These are phyloP conservation scores for Silybum marianum DNA, from an alignment of 129 eudicot species.

Conservation along the genomic window DNA sequence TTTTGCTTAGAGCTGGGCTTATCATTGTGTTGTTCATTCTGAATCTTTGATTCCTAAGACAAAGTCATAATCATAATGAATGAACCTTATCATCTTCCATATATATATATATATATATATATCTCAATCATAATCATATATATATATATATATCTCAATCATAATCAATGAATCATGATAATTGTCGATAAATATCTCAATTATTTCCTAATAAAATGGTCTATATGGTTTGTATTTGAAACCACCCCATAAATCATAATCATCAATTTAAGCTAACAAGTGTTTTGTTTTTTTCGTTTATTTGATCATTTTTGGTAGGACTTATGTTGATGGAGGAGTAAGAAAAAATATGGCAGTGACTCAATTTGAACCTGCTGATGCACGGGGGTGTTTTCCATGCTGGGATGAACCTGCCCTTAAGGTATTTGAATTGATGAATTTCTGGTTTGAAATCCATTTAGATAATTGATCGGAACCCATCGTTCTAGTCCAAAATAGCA, in stretches of 20 bases:
- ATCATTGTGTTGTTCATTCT: neutral
- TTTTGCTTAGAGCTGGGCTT: neutral
- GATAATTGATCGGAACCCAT: neutral
- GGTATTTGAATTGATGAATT: slow-evolving; percentile 23
- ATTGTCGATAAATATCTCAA: no score
- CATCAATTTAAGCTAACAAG: neutral
- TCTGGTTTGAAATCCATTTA: slow-evolving; percentile 10
- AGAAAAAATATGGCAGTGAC: slow-evolving; percentile 63
- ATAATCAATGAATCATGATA: no score
- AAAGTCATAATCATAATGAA: no score
- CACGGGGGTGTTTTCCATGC: slow-evolving; percentile 58
- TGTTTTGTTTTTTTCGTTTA: neutral
- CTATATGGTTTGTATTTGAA: no score
- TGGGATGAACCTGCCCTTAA: slow-evolving; percentile 69
- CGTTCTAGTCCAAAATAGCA: neutral
- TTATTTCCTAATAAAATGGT: no score
- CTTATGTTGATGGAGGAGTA: slow-evolving; percentile 49
- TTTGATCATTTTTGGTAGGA: slow-evolving; percentile 25
- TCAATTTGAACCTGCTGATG: slow-evolving; percentile 60
- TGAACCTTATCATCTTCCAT: no score
- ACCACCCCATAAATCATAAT: neutral
- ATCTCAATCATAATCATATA: no score
- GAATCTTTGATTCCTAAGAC: no score
- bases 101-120: no score
- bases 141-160: no score